Evolutionary conservation across 2,329 filamentous ascomycete species (phyloP).

Genomic region (Apiospora arundinis): DNA sequence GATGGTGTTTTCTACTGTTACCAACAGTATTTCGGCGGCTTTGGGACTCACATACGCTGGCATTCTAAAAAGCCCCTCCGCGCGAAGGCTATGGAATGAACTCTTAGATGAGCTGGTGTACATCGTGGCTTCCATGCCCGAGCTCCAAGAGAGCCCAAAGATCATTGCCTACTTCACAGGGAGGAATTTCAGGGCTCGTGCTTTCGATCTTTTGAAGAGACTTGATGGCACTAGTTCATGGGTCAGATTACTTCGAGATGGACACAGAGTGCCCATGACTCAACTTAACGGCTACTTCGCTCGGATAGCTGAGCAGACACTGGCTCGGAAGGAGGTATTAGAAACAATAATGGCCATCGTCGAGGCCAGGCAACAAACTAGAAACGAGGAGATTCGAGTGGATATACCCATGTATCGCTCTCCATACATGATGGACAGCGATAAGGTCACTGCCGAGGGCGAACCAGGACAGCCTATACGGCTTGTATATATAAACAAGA

Average conservation of each 20-base stretch:
- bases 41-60: constrained; percentile 78
- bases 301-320: constrained; percentile 71
- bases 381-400: constrained; percentile 38
- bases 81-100: constrained; percentile 70
- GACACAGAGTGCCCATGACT: constrained; percentile 75
- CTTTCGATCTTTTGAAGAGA: constrained; percentile 59
- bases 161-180: constrained; percentile 63
- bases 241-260: constrained; percentile 67
- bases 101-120: constrained; percentile 76
- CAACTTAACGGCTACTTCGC: constrained; percentile 92
- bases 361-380: constrained; percentile 65
- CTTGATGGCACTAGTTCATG: constrained; percentile 67
- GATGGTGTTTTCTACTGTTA: constrained; percentile 75
- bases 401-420: constrained; percentile 32
- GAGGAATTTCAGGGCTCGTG: constrained; percentile 66
- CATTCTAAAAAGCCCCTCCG: constrained; percentile 69
- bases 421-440: constrained; percentile 37
- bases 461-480: constrained; percentile 8
- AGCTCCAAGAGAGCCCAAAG: constrained; percentile 68
- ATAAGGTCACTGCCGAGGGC: constrained; percentile 31
- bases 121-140: constrained; percentile 77
- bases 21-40: constrained; percentile 82
- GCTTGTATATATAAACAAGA: constrained; percentile 26
- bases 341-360: constrained; percentile 76
- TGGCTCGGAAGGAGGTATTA: constrained; percentile 75